Conservation (phyloP, 208 protist genomes). For the Acanthamoeba quina region DNA sequence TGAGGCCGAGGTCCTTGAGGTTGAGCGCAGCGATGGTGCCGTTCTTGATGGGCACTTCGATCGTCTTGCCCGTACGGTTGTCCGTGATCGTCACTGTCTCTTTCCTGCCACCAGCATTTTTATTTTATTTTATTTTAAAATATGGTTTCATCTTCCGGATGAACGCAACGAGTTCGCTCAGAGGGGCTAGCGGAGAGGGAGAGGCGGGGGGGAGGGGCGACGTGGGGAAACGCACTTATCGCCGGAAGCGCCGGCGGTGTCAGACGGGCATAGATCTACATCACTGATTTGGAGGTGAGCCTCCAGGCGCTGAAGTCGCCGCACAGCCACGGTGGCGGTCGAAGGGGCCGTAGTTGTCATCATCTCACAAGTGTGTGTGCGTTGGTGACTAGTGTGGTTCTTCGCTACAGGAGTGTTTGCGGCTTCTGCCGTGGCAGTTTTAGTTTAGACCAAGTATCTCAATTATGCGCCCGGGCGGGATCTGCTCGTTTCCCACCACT, state of each 20-base stretch:
- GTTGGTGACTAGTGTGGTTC: too few species aligned
- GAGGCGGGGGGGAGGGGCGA: background rate
- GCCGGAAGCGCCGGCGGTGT: background rate
- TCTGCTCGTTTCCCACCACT: too few species aligned
- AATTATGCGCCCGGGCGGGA: too few species aligned
- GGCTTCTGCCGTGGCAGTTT: too few species aligned
- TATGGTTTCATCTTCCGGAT: too few species aligned
- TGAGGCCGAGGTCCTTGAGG: slow-evolving; percentile 77
- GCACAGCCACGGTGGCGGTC: background rate
- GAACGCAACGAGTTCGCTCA: too few species aligned
- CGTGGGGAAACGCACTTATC: background rate
- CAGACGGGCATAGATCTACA: background rate
- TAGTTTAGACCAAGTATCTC: too few species aligned
- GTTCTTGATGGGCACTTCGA: slow-evolving; percentile 81
- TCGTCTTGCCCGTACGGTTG: slow-evolving; percentile 83
- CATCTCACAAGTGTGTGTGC: too few species aligned
- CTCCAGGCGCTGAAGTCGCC: background rate
- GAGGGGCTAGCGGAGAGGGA: background rate
- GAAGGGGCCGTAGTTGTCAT: too few species aligned
- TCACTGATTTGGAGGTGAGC: background rate
- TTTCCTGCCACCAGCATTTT: too few species aligned
- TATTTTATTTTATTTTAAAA: too few species aligned
- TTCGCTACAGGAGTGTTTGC: too few species aligned
- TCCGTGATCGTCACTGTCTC: slow-evolving; percentile 80
- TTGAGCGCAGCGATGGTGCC: slow-evolving; percentile 71